Conservation (phyloP, 495 filamentous ascomycete genomes). For the Talaromyces adpressus region DNA sequence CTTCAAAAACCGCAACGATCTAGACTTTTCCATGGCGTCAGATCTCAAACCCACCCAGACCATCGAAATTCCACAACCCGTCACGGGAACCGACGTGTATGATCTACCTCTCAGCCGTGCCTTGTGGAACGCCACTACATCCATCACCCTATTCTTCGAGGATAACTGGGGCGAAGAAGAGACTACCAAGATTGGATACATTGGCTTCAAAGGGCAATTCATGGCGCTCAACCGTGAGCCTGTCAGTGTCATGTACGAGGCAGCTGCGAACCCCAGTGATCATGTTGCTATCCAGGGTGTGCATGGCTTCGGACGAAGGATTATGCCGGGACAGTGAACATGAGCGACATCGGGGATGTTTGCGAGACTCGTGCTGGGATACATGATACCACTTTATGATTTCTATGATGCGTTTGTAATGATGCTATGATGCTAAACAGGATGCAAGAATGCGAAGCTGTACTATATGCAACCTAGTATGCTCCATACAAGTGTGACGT, state of each 20-base stretch:
- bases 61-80: slow-evolving; percentile 69
- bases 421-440: background rate
- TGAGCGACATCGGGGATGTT: background rate
- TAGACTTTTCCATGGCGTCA: slow-evolving; percentile 73
- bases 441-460: background rate
- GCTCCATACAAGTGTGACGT: background rate
- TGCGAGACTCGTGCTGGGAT: background rate
- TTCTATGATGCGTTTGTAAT: background rate
- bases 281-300: slow-evolving; percentile 53
- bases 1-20: slow-evolving; percentile 74
- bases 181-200: slow-evolving; percentile 67
- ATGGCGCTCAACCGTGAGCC: slow-evolving; percentile 80
- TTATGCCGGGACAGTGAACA: slow-evolving; percentile 33
- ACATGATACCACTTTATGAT: background rate
- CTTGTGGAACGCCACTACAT: slow-evolving; percentile 74
- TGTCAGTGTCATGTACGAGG: slow-evolving; percentile 82
- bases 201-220: slow-evolving; percentile 92
- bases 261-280: slow-evolving; percentile 83
- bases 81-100: slow-evolving; percentile 58
- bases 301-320: slow-evolving; percentile 28
- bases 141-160: slow-evolving; percentile 75
- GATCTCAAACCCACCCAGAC: slow-evolving; percentile 67
- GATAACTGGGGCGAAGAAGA: slow-evolving; percentile 64
- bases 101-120: slow-evolving; percentile 81
- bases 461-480: background rate